phyloP scores from a whole-genome alignment of 1,284 basidiomycete species.

The Mycena citricolor region DNA sequence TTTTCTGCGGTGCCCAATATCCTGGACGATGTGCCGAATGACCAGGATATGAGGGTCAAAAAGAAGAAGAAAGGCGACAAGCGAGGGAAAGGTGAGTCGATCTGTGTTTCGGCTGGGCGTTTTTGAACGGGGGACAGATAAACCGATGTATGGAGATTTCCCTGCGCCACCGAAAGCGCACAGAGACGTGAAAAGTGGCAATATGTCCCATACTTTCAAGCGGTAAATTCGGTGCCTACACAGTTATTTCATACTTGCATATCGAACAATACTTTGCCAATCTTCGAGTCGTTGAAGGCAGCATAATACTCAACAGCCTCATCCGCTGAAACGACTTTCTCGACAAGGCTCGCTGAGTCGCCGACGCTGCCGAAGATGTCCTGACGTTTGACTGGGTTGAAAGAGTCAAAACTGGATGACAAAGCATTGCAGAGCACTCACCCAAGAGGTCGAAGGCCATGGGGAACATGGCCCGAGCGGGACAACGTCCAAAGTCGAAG shows the following conservation, averaged over 20 bases:
- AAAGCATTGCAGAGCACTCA: conserved; percentile 22
- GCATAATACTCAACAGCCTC: conserved; percentile 59
- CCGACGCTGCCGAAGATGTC: conserved; percentile 70
- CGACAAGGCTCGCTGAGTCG: conserved; percentile 57
- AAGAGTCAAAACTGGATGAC: not conserved
- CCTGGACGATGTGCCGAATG: conserved; percentile 62
- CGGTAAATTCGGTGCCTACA: too few species aligned
- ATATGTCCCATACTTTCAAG: conserved; percentile 70
- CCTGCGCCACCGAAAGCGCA: conserved; percentile 66
- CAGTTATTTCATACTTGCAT: conserved; percentile 48
- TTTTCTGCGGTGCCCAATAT: conserved; percentile 75
- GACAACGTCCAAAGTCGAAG: conserved; percentile 84
- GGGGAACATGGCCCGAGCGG: conserved; percentile 78
- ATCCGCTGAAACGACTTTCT: conserved; percentile 57
- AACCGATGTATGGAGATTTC: conserved; percentile 53
- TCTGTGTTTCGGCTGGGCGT: not conserved
- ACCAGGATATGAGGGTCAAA: conserved; percentile 36
- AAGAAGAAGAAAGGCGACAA: conserved; percentile 48
- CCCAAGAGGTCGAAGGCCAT: conserved; percentile 69
- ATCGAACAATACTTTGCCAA: conserved; percentile 75
- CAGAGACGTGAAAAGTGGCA: conserved; percentile 67
- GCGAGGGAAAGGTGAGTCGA: conserved; percentile 47
- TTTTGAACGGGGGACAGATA: conserved; percentile 6
- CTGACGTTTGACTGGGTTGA: conserved; percentile 52
- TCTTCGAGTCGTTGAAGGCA: conserved; percentile 65